Evolutionary conservation across 2,329 filamentous ascomycete genomes (phyloP).

Genomic region (Ophiostoma sp.): DNA sequence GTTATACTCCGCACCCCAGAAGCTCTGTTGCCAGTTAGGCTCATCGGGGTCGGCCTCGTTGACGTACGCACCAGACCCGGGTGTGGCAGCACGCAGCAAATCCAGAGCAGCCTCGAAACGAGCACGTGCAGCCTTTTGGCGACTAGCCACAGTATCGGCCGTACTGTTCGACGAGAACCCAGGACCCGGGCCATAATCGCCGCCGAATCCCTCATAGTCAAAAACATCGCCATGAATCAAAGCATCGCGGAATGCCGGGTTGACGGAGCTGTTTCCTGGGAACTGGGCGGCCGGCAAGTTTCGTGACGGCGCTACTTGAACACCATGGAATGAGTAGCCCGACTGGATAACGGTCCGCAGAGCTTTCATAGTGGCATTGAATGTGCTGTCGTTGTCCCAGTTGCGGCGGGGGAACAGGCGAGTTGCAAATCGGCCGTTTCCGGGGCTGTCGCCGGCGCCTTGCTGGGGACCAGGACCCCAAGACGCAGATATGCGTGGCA

Average conservation of each 20-base stretch:
- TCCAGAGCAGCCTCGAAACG: conserved; percentile 23
- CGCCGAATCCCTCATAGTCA: conserved; percentile 23
- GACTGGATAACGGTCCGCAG: conserved; percentile 32
- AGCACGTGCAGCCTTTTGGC: background rate
- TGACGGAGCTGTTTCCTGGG: conserved; percentile 33
- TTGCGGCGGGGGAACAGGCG: conserved; percentile 33
- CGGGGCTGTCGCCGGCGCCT: conserved; percentile 31
- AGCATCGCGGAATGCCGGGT: conserved; percentile 28
- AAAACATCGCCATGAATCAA: conserved; percentile 29
- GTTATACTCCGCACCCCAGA: conserved; percentile 30
- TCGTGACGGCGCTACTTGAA: conserved; percentile 30
- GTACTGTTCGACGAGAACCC: background rate
- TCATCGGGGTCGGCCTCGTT: conserved; percentile 30
- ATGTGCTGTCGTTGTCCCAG: conserved; percentile 30
- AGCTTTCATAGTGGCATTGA: conserved; percentile 29
- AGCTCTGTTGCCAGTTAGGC: conserved; percentile 29
- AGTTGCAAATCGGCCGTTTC: conserved; percentile 32
- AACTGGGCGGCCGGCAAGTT: conserved; percentile 30
- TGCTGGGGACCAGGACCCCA: conserved; percentile 24
- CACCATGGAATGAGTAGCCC: conserved; percentile 35
- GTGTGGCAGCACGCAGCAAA: conserved; percentile 23
- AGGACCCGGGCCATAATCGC: background rate
- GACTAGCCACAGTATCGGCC: background rate
- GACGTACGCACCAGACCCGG: conserved; percentile 28
- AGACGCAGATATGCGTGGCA: conserved; percentile 24